Base-by-base conservation (phyloP, 179 eudicot genomes). In the Beta corolliflora region DNA sequence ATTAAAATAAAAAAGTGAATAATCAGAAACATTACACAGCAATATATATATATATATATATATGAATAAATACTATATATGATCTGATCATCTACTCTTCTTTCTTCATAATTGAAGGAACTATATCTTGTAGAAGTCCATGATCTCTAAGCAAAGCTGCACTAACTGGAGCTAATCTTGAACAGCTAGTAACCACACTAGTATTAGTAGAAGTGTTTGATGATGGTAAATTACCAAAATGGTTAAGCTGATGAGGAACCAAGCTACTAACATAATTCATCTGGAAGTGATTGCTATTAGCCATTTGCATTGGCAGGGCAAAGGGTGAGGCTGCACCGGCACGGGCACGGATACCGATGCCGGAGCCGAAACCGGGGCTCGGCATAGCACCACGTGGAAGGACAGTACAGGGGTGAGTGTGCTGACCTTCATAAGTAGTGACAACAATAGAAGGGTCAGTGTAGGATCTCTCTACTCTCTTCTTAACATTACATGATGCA, bases 71-170 rank as follows among this genome's bases (percentile, higher is more conserved):
- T 41, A 9, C 5, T 50, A 70, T 5, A 53, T n/a, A 73, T 31
- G 13, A 71, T 69, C 14, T 58, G 21, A 76, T 77, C 59, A 63
- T 64, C 68, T 67, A 81, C 59, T 78, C 73, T 76, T 80, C 80
- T 50, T 84, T 76, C 77, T 80, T 83, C 69, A 80, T 72, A 41
- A 79, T 65, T 29, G 78, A 36, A 79, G 88, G 86, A 54, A 88
- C 69, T 77, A 89, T 81, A 65, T 89, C 92, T 83, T 89, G 90
- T 54, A 89, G 86, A 63, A 89, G 86, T 44, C 88, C 92, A 81
- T 86, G 69, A 59, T 86, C 88, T 53, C 65, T 67, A 12, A 83
- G 71, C 75, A 80, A 83, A 86, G 70, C 71, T 66, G 80, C 50
- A 67, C 55, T 50, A 44, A 66, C 46, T 23, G 86, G 55, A 81